These are phyloP conservation scores for Kurtzmaniella quercitrusa DNA, from an alignment of 1,139 yeast species.

Conservation along the genomic window DNA sequence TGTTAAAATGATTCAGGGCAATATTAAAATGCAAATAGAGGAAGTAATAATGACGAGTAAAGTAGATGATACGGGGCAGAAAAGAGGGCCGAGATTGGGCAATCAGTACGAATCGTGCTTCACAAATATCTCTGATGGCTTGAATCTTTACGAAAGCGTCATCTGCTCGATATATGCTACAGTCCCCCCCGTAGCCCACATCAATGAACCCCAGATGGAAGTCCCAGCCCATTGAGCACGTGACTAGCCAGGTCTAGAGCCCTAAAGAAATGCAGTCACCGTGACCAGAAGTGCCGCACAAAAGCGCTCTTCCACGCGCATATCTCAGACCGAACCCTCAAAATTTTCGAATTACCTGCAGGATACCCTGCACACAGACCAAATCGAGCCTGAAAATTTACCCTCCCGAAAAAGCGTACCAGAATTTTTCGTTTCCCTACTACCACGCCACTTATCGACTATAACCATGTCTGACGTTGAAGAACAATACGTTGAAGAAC, in stretches of 20 bases:
- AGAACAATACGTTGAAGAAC: constrained; percentile 36
- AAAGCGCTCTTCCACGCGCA: background rate
- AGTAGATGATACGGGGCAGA: too few species aligned
- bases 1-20: too few species aligned
- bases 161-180: too few species aligned
- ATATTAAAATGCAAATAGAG: too few species aligned
- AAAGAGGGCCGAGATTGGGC: too few species aligned
- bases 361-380: background rate
- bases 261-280: constrained; percentile 1
- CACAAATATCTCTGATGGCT: too few species aligned
- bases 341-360: background rate
- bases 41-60: too few species aligned
- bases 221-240: background rate
- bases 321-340: background rate
- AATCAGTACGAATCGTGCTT: too few species aligned
- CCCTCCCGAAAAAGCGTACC: background rate
- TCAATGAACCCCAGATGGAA: background rate
- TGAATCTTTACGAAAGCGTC: background rate
- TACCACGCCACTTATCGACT: constrained; percentile 5
- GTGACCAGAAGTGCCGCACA: background rate
- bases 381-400: background rate
- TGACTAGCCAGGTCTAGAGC: background rate
- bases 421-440: constrained; percentile 2
- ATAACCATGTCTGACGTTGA: constrained; percentile 49
- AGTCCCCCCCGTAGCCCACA: background rate